Conservation (phyloP, 2,329 filamentous ascomycete genomes). For the Delphinella strobiligena region DNA sequence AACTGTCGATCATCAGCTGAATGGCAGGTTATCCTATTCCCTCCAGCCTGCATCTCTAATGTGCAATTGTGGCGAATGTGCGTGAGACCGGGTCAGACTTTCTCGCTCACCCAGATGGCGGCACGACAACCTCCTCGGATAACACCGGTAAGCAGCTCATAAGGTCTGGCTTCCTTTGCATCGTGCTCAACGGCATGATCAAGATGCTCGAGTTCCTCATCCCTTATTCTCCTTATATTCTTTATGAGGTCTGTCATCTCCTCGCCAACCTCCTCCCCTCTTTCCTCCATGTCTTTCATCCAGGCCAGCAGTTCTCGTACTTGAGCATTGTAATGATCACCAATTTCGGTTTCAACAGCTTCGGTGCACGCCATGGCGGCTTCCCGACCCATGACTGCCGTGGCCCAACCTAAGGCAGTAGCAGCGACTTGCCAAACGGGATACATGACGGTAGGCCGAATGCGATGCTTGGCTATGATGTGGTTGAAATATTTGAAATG, state of each 20-base stretch:
- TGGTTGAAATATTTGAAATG: constrained; percentile 80
- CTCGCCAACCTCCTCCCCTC: constrained; percentile 67
- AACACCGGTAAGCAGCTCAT: constrained; percentile 75
- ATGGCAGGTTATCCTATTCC: too few relatives aligned
- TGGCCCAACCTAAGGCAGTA: constrained; percentile 75
- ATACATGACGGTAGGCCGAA: constrained; percentile 86
- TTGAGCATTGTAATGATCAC: constrained; percentile 88
- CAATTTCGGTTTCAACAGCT: constrained; percentile 96
- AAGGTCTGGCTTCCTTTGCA: constrained; percentile 76
- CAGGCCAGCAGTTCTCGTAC: constrained; percentile 73
- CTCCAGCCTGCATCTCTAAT: too few relatives aligned
- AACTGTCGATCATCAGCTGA: too few relatives aligned
- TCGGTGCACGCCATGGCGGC: constrained; percentile 98
- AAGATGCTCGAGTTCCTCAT: constrained; percentile 93
- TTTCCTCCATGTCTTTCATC: constrained; percentile 60
- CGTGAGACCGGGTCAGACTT: too few relatives aligned
- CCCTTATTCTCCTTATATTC: constrained; percentile 71
- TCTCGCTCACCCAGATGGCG: constrained; percentile 85
- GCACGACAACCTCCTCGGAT: constrained; percentile 84
- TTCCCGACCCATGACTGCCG: constrained; percentile 77
- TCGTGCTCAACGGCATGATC: constrained; percentile 93
- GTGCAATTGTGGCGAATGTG: too few relatives aligned
- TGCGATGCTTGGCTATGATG: constrained; percentile 71
- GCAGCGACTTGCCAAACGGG: constrained; percentile 78
- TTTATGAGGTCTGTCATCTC: constrained; percentile 63